Percentiles rank a stretch among this genome's conserved stretches.
Conservation (phyloP, 805 yeast genomes). For the Saccharomyces kudriavzevii region DNA sequence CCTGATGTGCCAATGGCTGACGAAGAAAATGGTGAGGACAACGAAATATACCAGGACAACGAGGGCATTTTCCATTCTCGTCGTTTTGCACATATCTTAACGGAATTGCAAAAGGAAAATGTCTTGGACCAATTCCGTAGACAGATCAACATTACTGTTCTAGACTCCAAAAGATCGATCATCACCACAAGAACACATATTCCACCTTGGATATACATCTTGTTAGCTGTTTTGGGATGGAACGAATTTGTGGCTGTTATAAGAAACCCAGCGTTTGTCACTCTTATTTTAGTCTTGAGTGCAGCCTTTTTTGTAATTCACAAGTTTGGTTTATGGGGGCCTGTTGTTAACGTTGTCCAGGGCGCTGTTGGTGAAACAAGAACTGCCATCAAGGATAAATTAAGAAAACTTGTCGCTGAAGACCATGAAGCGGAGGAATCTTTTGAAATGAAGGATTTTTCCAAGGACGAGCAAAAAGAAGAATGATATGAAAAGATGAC, state of each 20-base stretch:
- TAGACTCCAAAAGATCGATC: conserved; percentile 85
- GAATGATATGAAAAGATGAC: background rate
- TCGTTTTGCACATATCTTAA: conserved; percentile 49
- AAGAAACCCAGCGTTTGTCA: conserved; percentile 76
- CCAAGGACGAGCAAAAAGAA: conserved; percentile 15
- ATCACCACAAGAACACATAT: conserved; percentile 69
- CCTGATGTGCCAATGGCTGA: conserved; percentile 46
- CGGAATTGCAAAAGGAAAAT: conserved; percentile 47
- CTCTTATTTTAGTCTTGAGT: conserved; percentile 47
- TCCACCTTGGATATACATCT: conserved; percentile 71
- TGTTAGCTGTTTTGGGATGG: conserved; percentile 82
- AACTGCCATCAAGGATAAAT: conserved; percentile 46
- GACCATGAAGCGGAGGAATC: conserved; percentile 31
- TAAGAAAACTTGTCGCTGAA: conserved; percentile 52
- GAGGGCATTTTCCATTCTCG: conserved; percentile 36
- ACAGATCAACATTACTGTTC: conserved; percentile 67
- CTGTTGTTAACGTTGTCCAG: conserved; percentile 53
- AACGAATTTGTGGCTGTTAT: conserved; percentile 85
- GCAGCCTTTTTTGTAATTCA: conserved; percentile 63
- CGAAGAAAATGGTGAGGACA: conserved; percentile 26
- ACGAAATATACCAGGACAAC: conserved; percentile 29
- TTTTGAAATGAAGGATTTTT: conserved; percentile 29
- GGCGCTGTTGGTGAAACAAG: conserved; percentile 51
- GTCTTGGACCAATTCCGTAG: conserved; percentile 56
- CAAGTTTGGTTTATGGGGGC: conserved; percentile 65